Evolutionary conservation across 2,329 filamentous ascomycete genomes (phyloP).

Genomic region (Epichloe sp.): DNA sequence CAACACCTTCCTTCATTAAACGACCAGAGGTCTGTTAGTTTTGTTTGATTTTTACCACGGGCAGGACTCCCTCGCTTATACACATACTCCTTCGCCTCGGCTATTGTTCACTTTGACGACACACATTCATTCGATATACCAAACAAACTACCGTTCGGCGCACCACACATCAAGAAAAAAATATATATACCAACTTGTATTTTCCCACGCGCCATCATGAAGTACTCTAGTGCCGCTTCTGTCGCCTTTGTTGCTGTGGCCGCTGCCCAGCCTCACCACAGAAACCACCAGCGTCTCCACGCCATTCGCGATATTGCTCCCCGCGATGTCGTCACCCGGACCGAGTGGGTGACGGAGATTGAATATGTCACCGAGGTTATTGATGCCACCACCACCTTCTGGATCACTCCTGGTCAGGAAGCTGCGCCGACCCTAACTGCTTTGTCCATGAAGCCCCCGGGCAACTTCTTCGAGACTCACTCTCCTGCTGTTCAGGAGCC

Average conservation of each 20-base stretch:
- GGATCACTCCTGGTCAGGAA: slow-evolving; percentile 23
- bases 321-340: slow-evolving; percentile 32
- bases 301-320: slow-evolving; percentile 9
- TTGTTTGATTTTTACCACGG: slow-evolving; percentile 6
- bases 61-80: slow-evolving; percentile 6
- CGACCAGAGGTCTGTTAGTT: slow-evolving; percentile 4
- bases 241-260: slow-evolving; percentile 26
- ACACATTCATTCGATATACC: slow-evolving; percentile 3
- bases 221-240: slow-evolving; percentile 21
- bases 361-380: slow-evolving; percentile 33
- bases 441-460: slow-evolving; percentile 11
- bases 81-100: slow-evolving; percentile 7
- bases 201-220: slow-evolving; percentile 23
- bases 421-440: slow-evolving; percentile 11
- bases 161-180: not conserved
- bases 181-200: not conserved
- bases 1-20: slow-evolving; percentile 6
- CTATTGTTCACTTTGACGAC: not conserved
- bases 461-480: slow-evolving; percentile 18
- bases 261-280: slow-evolving; percentile 36
- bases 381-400: slow-evolving; percentile 35
- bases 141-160: slow-evolving; percentile 1
- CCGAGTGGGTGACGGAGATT: slow-evolving; percentile 37
- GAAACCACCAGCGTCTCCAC: slow-evolving; percentile 24
- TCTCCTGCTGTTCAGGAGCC: slow-evolving; percentile 2